A percentile compares a stretch with the other conserved stretches of the same genome.
Evolutionary conservation across 371 early-diverging fungal genomes (phyloP).

Genomic region (Smittium culicis): DNA sequence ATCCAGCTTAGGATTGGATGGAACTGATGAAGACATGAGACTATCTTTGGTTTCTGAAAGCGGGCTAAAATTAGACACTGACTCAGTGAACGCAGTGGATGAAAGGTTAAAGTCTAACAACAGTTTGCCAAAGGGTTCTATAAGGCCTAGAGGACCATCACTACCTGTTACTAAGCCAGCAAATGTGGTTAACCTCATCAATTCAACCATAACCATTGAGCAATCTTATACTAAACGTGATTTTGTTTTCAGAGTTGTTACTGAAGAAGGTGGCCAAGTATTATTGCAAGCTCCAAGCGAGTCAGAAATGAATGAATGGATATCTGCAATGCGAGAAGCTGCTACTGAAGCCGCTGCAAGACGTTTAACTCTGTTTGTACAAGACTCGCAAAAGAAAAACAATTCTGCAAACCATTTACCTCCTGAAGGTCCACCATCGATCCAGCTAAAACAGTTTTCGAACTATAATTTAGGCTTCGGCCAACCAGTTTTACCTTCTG

Average conservation of each 20-base stretch:
- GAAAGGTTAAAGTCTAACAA: not conserved
- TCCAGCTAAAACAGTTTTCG: not conserved
- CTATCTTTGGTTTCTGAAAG: no score
- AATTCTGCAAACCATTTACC: not conserved
- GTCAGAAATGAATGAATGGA: constrained; percentile 67
- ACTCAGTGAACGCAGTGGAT: not conserved
- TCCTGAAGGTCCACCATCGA: not conserved
- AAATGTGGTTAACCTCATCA: constrained; percentile 63
- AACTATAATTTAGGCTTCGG: not conserved
- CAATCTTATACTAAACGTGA: constrained; percentile 55
- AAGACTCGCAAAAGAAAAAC: constrained; percentile 31
- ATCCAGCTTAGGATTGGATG: not conserved
- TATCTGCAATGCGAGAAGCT: constrained; percentile 50
- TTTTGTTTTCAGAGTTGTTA: constrained; percentile 64
- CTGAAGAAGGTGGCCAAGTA: constrained; percentile 70
- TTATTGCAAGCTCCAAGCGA: constrained; percentile 53
- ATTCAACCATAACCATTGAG: constrained; percentile 55
- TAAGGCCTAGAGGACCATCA: not conserved
- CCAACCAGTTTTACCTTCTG: constrained; percentile 6
- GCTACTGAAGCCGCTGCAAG: constrained; percentile 60
- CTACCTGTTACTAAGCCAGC: constrained; percentile 37
- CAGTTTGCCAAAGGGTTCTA: not conserved
- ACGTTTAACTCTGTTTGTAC: constrained; percentile 36
- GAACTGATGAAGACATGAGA: not conserved
- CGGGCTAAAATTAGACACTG: not conserved